Percentiles rank a stretch among this genome's conserved stretches.
phyloP scores from a whole-genome alignment of 768 basidiomycete species.

The Rhizopogon salebrosus region DNA sequence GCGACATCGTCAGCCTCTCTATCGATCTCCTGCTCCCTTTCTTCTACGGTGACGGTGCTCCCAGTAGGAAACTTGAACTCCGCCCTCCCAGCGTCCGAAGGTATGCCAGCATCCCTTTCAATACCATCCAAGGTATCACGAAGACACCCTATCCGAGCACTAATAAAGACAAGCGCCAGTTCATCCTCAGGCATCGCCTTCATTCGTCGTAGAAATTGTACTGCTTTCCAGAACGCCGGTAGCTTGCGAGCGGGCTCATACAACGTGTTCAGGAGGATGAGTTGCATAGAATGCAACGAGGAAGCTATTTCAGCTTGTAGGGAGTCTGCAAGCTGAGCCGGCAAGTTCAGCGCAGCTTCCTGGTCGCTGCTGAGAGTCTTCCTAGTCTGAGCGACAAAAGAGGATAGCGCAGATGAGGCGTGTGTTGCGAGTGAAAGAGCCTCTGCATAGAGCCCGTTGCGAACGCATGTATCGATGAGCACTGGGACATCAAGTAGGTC shows the following conservation, averaged over 20 bases:
- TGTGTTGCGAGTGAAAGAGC: conserved; percentile 83
- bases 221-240: conserved; percentile 85
- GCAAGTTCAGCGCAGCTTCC: not conserved
- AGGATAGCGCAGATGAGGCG: conserved; percentile 45
- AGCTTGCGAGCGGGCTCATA: conserved; percentile 81
- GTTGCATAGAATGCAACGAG: conserved; percentile 62
- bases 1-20: conserved; percentile 67
- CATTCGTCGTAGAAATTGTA: conserved; percentile 84
- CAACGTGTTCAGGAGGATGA: conserved; percentile 71
- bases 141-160: conserved; percentile 63
- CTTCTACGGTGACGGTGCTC: conserved; percentile 21
- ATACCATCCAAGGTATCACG: conserved; percentile 50
- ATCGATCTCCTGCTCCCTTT: conserved; percentile 43
- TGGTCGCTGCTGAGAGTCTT: not conserved
- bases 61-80: conserved; percentile 11
- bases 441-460: conserved; percentile 89
- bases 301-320: conserved; percentile 63
- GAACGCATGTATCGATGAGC: conserved; percentile 88
- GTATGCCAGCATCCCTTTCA: conserved; percentile 37
- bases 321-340: conserved; percentile 34
- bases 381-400: conserved; percentile 37
- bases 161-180: conserved; percentile 82
- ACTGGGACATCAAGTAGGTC: conserved; percentile 89
- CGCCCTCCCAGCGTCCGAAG: conserved; percentile 16
- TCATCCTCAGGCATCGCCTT: conserved; percentile 65